These are phyloP conservation scores for Pinus albicaulis DNA, from an alignment of 75 land plant genomes.

Conservation along the genomic window DNA sequence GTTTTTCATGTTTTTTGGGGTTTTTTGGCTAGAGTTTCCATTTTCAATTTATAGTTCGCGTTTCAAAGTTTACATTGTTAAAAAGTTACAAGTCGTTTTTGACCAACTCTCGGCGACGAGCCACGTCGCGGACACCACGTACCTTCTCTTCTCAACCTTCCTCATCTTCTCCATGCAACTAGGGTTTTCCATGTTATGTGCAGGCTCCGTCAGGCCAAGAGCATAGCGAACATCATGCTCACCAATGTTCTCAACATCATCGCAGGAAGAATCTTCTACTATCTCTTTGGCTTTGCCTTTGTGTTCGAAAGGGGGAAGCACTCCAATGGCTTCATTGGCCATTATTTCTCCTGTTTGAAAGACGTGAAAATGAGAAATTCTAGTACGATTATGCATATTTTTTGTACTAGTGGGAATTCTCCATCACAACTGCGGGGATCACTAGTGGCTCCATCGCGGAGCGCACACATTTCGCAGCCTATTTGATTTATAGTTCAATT, in stretches of 20 bases:
- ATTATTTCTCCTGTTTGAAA: conserved; percentile 43
- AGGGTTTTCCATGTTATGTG: conserved; percentile 84
- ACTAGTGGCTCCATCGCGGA: conserved; percentile 75
- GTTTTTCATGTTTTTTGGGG: no score
- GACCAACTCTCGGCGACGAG: conserved; percentile 28
- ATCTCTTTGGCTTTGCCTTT: conserved; percentile 69
- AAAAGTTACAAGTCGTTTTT: conserved; percentile 22
- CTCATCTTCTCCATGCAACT: conserved; percentile 86
- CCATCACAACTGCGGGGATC: conserved; percentile 74
- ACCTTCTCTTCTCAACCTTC: conserved; percentile 76
- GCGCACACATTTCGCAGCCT: conserved; percentile 71
- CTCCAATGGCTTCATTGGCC: conserved; percentile 67
- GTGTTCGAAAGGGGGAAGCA: conserved; percentile 47
- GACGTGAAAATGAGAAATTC: conserved; percentile 16
- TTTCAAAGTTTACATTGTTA: no score
- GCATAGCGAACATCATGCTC: conserved; percentile 80
- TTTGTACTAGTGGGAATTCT: conserved; percentile 77
- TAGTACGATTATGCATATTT: conserved; percentile 53
- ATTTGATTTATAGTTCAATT: conserved; percentile 59
- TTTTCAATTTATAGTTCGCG: no score
- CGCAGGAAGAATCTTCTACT: conserved; percentile 60
- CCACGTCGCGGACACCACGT: conserved; percentile 58
- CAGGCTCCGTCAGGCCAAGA: conserved; percentile 75
- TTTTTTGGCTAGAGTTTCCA: no score
- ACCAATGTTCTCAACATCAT: conserved; percentile 81